phyloP scores from a whole-genome alignment of 2,329 filamentous ascomycete genomes.

The Albifimbria verrucaria region DNA sequence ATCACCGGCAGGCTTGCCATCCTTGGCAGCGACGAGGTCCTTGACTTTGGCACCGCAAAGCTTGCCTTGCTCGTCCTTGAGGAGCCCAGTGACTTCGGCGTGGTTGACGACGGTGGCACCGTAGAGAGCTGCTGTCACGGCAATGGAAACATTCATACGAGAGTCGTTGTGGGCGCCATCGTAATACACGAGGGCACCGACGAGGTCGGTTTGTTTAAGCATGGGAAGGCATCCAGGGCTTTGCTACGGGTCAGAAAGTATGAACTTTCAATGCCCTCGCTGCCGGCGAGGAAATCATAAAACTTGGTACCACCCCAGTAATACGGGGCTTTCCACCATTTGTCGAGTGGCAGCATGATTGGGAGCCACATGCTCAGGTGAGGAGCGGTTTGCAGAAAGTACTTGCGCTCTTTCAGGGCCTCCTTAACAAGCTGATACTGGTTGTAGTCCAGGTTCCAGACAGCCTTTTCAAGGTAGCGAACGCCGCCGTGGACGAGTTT shows the following conservation, averaged over 20 bases:
- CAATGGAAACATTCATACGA: conserved; percentile 85
- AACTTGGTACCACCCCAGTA: conserved; percentile 76
- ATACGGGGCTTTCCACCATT: conserved; percentile 76
- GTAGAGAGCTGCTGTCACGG: conserved; percentile 85
- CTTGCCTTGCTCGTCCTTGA: conserved; percentile 70
- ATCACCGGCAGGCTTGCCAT: conserved; percentile 56
- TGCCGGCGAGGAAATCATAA: conserved; percentile 82
- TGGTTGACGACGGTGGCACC: conserved; percentile 81
- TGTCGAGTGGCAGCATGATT: conserved; percentile 72
- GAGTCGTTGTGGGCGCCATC: conserved; percentile 92
- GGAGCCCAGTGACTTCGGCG: conserved; percentile 72
- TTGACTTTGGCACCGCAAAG: conserved; percentile 72
- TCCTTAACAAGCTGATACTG: conserved; percentile 71
- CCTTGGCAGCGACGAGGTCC: conserved; percentile 64
- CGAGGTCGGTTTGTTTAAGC: conserved; percentile 74
- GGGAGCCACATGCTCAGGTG: conserved; percentile 72
- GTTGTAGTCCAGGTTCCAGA: conserved; percentile 72
- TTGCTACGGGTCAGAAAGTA: conserved; percentile 87
- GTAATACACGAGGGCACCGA: conserved; percentile 85
- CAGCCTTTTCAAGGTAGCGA: conserved; percentile 70
- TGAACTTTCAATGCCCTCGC: conserved; percentile 83
- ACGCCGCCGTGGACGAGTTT: conserved; percentile 77
- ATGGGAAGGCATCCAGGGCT: conserved; percentile 82
- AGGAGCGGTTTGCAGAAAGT: conserved; percentile 71
- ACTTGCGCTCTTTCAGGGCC: conserved; percentile 70